Evolutionary conservation across 2,329 filamentous ascomycete genomes (phyloP).

Genomic region (Blumeriella jaapii): DNA sequence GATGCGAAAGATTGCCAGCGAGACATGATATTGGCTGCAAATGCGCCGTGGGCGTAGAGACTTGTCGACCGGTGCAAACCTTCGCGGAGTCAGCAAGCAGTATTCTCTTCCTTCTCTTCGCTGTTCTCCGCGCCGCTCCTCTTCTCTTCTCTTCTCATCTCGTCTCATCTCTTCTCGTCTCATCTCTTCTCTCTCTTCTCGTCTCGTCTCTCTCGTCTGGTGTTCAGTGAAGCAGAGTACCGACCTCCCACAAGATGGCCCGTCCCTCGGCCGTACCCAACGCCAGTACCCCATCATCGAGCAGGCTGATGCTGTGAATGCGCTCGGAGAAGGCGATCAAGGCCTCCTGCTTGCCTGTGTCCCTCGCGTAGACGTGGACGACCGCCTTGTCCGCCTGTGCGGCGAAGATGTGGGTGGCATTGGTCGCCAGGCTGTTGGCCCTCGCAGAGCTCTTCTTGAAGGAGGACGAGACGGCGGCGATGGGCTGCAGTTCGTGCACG

Average conservation of each 20-base stretch:
- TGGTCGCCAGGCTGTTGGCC: conserved; percentile 68
- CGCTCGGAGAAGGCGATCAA: conserved; percentile 79
- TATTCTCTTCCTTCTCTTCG: background rate
- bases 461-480: conserved; percentile 58
- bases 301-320: conserved; percentile 66
- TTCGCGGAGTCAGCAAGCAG: conserved; percentile 28
- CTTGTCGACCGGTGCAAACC: conserved; percentile 63
- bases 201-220: background rate
- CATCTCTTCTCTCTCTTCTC: background rate
- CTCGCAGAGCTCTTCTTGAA: conserved; percentile 91
- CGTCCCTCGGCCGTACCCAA: conserved; percentile 78
- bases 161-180: too few species aligned
- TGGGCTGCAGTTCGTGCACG: conserved; percentile 69
- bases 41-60: conserved; percentile 67
- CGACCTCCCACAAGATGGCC: conserved; percentile 85
- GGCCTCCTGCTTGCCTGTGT: conserved; percentile 78
- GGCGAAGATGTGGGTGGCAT: conserved; percentile 73
- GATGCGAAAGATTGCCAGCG: conserved; percentile 56
- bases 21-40: conserved; percentile 72
- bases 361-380: conserved; percentile 80
- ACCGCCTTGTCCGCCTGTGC: conserved; percentile 87
- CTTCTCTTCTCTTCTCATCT: conserved; percentile 2
- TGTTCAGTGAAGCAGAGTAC: conserved; percentile 17
- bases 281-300: conserved; percentile 57
- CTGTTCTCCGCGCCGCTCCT: too few species aligned